Conservation (phyloP, 2,329 filamentous ascomycete genomes). For the Clarireedia hainanense region DNA sequence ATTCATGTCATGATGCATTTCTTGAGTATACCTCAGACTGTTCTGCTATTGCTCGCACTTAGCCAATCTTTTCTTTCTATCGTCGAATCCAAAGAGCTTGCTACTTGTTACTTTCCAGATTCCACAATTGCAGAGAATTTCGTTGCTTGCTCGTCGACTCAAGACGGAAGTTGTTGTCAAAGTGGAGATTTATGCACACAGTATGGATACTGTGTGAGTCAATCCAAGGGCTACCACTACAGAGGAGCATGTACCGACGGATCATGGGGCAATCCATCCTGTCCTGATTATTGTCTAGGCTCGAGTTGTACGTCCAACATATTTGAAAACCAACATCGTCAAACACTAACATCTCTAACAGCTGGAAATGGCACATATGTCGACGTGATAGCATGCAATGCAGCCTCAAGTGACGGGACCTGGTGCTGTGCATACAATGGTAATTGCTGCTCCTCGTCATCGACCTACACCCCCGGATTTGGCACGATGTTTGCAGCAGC, state of each 20-base stretch:
- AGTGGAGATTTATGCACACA: conserved; percentile 12
- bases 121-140: conserved; percentile 5
- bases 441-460: conserved; percentile 9
- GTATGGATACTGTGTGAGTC: conserved; percentile 14
- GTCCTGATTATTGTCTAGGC: conserved; percentile 15
- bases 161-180: conserved; percentile 12
- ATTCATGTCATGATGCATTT: not conserved
- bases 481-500: conserved; percentile 13
- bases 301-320: conserved; percentile 1
- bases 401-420: conserved; percentile 4
- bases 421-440: conserved; percentile 19
- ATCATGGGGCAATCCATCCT: conserved; percentile 14
- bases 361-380: conserved; percentile 11
- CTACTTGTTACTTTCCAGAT: conserved; percentile 12
- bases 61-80: not conserved
- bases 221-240: conserved; percentile 15
- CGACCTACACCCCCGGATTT: conserved; percentile 7
- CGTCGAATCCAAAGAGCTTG: not conserved
- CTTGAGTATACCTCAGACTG: not conserved
- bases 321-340: not conserved
- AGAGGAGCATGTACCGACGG: conserved; percentile 16
- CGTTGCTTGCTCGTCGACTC: conserved; percentile 11
- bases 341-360: not conserved
- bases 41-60: not conserved
- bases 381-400: conserved; percentile 12